Percentiles rank a stretch among this genome's conserved stretches.
phyloP scores from a whole-genome alignment of 2,329 filamentous ascomycete genomes.

The Exophiala lecanii-corni region DNA sequence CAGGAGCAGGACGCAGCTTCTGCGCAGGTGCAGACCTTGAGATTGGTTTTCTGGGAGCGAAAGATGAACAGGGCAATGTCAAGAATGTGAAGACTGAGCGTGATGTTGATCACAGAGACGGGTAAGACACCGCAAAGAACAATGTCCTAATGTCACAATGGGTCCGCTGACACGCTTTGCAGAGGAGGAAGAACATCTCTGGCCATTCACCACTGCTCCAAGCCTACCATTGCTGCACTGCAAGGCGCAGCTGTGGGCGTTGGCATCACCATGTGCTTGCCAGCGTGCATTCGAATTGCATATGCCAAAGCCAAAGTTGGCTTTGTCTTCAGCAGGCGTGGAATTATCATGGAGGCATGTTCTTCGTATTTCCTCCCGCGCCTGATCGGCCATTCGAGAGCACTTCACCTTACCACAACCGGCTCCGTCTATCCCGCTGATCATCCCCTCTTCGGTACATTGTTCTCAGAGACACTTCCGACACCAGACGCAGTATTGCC shows the following conservation, averaged over 20 bases:
- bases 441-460: slow-evolving; percentile 47
- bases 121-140: slow-evolving; percentile 14
- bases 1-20: slow-evolving; percentile 51
- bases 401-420: slow-evolving; percentile 62
- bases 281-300: slow-evolving; percentile 49
- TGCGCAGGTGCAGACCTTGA: slow-evolving; percentile 60
- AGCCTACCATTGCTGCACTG: slow-evolving; percentile 56
- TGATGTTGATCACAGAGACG: slow-evolving; percentile 27
- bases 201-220: slow-evolving; percentile 54
- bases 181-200: slow-evolving; percentile 52
- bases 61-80: slow-evolving; percentile 13
- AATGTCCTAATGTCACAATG: not conserved
- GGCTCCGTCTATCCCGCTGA: slow-evolving; percentile 56
- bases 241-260: slow-evolving; percentile 58
- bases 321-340: slow-evolving; percentile 65
- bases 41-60: slow-evolving; percentile 25
- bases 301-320: slow-evolving; percentile 60
- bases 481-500: slow-evolving; percentile 57
- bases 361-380: slow-evolving; percentile 66
- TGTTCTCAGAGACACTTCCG: slow-evolving; percentile 64
- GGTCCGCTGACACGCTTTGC: slow-evolving; percentile 15
- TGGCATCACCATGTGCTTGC: slow-evolving; percentile 59
- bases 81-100: slow-evolving; percentile 22
- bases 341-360: slow-evolving; percentile 65
- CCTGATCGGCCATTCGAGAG: slow-evolving; percentile 59